Percentiles rank a stretch among this genome's conserved stretches.
phyloP scores from a whole-genome alignment of 2,329 filamentous ascomycete species.

The Exophiala sp. region DNA sequence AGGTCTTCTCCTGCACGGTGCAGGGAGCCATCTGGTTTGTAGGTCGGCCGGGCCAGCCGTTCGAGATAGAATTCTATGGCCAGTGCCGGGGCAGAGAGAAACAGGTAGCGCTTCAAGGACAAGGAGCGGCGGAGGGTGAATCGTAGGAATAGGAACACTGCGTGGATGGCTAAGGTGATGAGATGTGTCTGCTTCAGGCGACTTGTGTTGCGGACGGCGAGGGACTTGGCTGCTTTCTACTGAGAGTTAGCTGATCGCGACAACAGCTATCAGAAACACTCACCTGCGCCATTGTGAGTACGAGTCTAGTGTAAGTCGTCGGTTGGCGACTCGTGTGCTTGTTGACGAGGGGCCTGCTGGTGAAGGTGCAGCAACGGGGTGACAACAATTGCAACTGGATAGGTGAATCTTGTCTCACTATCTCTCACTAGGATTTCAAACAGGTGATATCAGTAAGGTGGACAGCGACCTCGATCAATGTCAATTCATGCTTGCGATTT shows the following conservation, averaged over 20 bases:
- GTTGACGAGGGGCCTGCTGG: no score
- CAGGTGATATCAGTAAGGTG: no score
- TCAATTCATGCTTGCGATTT: no score
- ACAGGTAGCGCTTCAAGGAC: slow-evolving; percentile 59
- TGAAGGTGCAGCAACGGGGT: neutral
- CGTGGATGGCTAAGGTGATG: slow-evolving; percentile 65
- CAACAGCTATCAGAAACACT: neutral
- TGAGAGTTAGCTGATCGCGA: neutral
- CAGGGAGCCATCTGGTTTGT: slow-evolving; percentile 60
- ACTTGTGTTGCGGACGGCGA: slow-evolving; percentile 71
- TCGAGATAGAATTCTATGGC: slow-evolving; percentile 82
- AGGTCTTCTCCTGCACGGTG: slow-evolving; percentile 80
- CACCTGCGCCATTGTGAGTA: neutral
- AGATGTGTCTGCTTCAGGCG: slow-evolving; percentile 77
- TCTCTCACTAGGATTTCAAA: no score
- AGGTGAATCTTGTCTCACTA: no score
- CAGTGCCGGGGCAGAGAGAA: slow-evolving; percentile 69
- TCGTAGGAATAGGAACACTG: slow-evolving; percentile 66
- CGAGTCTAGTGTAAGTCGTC: neutral
- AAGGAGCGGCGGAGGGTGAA: slow-evolving; percentile 57
- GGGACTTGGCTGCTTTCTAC: slow-evolving; percentile 49
- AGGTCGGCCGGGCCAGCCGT: slow-evolving; percentile 70
- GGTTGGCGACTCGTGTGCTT: neutral
- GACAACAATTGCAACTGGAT: neutral
- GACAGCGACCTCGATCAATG: no score